phyloP scores from a whole-genome alignment of 257 asterid genomes.

The Linderniella brevidens region DNA sequence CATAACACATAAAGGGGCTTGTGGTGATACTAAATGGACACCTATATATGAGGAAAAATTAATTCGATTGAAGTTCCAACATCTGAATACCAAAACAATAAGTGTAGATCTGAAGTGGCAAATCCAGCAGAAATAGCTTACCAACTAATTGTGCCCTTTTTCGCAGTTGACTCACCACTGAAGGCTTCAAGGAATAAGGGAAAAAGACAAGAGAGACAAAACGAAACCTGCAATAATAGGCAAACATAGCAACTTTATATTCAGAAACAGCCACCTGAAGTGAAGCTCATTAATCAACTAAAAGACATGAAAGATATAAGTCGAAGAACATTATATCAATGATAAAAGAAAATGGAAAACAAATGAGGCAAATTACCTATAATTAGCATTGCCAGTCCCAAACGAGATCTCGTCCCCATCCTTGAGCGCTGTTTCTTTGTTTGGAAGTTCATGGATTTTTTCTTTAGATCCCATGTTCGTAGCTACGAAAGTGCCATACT shows the following conservation, averaged over 20 bases:
- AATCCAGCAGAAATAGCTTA: constrained; percentile 14
- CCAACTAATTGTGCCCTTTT: constrained; percentile 57
- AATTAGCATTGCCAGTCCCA: constrained; percentile 85
- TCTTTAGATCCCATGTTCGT: constrained; percentile 28
- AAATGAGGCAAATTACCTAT: constrained; percentile 33
- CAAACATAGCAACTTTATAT: neutral
- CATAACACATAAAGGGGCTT: neutral
- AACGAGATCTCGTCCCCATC: constrained; percentile 75
- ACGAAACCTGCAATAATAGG: constrained; percentile 54
- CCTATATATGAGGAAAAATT: too few species aligned
- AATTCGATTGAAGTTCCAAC: too few species aligned
- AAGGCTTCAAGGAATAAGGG: constrained; percentile 21
- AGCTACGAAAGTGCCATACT: constrained; percentile 72
- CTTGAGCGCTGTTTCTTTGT: constrained; percentile 43
- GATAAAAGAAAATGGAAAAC: constrained; percentile 6
- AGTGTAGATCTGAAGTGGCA: too few species aligned
- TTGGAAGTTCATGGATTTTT: constrained; percentile 67
- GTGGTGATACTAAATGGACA: too few species aligned
- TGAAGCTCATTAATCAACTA: too few species aligned
- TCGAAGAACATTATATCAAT: constrained; percentile 7
- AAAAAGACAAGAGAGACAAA: constrained; percentile 49
- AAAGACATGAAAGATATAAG: neutral
- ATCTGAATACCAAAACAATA: too few species aligned
- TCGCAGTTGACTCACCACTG: constrained; percentile 27
- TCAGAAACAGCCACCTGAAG: too few species aligned